A percentile compares a stretch with the other conserved stretches of the same genome.
Conservation (phyloP, 2,329 filamentous ascomycete genomes). For the Cordyceps fumosorosea region DNA sequence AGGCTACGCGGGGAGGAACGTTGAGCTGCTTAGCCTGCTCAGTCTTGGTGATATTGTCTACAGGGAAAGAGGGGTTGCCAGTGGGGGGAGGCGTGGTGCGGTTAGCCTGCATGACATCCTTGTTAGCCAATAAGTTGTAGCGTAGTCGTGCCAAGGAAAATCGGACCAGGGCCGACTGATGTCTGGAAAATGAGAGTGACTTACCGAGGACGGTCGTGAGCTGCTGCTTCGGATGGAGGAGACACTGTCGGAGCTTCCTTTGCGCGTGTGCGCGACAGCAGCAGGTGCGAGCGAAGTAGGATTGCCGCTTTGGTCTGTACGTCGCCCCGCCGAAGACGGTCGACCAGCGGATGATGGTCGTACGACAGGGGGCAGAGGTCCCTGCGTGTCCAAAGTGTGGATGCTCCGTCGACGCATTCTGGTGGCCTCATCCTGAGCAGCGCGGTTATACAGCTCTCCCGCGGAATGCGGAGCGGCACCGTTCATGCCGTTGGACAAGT, state of each 20-base stretch:
- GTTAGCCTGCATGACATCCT: constrained; percentile 49
- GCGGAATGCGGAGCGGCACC: constrained; percentile 39
- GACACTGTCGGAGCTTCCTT: constrained; percentile 59
- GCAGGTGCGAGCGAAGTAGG: constrained; percentile 29
- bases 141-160: constrained; percentile 18
- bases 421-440: constrained; percentile 60
- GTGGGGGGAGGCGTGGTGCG: constrained; percentile 49
- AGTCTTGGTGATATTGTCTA: constrained; percentile 42
- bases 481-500: constrained; percentile 49
- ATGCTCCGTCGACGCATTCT: constrained; percentile 78
- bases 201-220: constrained; percentile 61
- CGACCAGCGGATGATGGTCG: constrained; percentile 22
- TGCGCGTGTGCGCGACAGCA: constrained; percentile 31
- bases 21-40: constrained; percentile 51
- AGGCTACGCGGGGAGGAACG: constrained; percentile 56
- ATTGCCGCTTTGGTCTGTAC: constrained; percentile 31
- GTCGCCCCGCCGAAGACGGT: constrained; percentile 19
- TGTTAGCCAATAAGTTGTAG: constrained; percentile 39
- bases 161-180: constrained; percentile 18
- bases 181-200: constrained; percentile 28
- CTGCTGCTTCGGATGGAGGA: constrained; percentile 50
- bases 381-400: constrained; percentile 48
- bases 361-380: constrained; percentile 31
- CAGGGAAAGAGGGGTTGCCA: constrained; percentile 43
- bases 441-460: constrained; percentile 61